These are phyloP conservation scores for Fulvia fulva DNA, from an alignment of 2,329 filamentous ascomycete genomes.

Conservation along the genomic window DNA sequence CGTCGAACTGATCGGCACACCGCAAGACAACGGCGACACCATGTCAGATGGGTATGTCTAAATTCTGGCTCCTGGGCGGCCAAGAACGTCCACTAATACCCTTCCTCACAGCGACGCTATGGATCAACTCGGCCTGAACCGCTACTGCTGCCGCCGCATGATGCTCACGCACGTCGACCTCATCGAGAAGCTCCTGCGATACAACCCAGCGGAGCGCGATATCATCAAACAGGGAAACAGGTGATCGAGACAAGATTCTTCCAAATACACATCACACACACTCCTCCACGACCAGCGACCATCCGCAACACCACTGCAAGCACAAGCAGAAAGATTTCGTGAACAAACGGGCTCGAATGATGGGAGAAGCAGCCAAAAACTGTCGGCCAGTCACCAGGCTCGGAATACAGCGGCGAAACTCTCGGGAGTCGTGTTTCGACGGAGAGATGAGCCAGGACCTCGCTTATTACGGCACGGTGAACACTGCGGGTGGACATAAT, in stretches of 20 bases:
- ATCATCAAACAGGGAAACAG: slow-evolving; percentile 29
- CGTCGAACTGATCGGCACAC: slow-evolving; percentile 78
- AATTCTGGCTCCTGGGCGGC: too few relatives aligned
- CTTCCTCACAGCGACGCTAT: slow-evolving; percentile 72
- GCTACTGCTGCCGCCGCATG: slow-evolving; percentile 99
- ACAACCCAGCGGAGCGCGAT: slow-evolving; percentile 38
- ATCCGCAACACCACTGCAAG: not conserved
- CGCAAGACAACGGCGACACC: slow-evolving; percentile 68
- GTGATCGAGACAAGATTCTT: not conserved
- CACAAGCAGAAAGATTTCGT: too few relatives aligned
- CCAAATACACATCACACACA: not conserved
- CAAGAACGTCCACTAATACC: slow-evolving; percentile 2
- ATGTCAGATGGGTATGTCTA: slow-evolving; percentile 33
- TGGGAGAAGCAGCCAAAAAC: too few relatives aligned
- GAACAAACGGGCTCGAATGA: too few relatives aligned
- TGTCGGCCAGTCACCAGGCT: too few relatives aligned
- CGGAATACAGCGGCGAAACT: not conserved
- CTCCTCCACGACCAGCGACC: not conserved
- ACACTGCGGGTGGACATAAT: not conserved
- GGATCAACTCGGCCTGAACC: slow-evolving; percentile 86
- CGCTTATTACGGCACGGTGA: too few relatives aligned
- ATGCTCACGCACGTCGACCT: slow-evolving; percentile 99
- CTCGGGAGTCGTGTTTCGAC: not conserved
- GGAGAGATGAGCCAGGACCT: not conserved
- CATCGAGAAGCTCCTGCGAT: slow-evolving; percentile 91